Evolutionary conservation across 2,329 filamentous ascomycete genomes (phyloP).

Genomic region (Cladophialophora carrionii): DNA sequence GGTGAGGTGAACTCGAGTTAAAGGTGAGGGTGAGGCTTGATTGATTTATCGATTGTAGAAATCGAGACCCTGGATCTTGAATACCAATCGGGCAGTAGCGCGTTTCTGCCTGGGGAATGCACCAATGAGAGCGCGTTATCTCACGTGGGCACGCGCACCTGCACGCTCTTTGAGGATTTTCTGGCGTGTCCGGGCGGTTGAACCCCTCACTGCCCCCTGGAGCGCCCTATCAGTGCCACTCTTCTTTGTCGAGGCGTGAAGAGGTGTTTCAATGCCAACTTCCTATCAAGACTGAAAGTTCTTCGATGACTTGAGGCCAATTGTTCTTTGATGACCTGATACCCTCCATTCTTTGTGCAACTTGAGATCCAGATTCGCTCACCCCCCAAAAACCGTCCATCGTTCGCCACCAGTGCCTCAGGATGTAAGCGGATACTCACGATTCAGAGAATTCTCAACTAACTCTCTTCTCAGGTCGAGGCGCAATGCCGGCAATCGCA

Average conservation of each 20-base stretch:
- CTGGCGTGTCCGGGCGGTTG: not conserved
- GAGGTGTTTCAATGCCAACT: not conserved
- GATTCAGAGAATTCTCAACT: not conserved
- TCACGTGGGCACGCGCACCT: not conserved
- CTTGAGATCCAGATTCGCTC: not conserved
- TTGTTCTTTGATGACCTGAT: not conserved
- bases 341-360: not conserved
- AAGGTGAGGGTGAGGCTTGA: slow-evolving; percentile 12
- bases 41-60: slow-evolving; percentile 5
- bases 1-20: slow-evolving; percentile 4
- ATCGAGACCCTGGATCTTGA: not conserved
- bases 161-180: not conserved
- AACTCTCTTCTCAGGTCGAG: slow-evolving; percentile 7
- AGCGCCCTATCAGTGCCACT: not conserved
- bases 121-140: not conserved
- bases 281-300: not conserved
- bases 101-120: not conserved
- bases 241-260: not conserved
- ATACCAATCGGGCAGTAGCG: not conserved
- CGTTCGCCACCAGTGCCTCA: not conserved
- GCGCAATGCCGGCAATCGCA: slow-evolving; percentile 47
- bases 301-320: not conserved
- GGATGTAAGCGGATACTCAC: not conserved
- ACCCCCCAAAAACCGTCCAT: not conserved
- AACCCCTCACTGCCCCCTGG: slow-evolving; percentile 5